Conservation (phyloP, 139 green algal species). For the Bryopsis sp. region DNA sequence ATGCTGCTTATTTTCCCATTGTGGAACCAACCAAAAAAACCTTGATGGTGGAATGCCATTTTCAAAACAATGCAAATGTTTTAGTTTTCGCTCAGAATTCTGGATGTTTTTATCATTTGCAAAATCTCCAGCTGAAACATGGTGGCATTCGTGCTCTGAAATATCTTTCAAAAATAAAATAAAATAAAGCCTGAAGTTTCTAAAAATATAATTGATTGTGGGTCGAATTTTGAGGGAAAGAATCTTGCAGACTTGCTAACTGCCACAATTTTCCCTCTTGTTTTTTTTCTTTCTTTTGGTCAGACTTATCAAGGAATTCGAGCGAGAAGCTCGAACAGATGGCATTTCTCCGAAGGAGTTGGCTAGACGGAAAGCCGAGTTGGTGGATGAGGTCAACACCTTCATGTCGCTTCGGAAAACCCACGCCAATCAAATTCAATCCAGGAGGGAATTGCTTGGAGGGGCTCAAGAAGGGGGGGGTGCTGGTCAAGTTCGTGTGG, state of each 20-base stretch:
- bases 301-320: slow-evolving; percentile 88
- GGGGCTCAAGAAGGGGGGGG: slow-evolving; percentile 13
- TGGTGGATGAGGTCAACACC: slow-evolving; percentile 70
- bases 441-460: slow-evolving; percentile 30
- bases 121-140: too few species aligned
- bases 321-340: slow-evolving; percentile 68
- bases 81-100: too few species aligned
- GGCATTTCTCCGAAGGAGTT: slow-evolving; percentile 53
- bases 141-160: too few species aligned
- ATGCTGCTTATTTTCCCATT: too few species aligned
- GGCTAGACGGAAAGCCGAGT: slow-evolving; percentile 45
- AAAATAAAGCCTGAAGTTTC: too few species aligned
- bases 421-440: slow-evolving; percentile 20
- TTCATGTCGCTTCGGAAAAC: slow-evolving; percentile 76
- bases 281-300: slow-evolving; percentile 13
- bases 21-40: too few species aligned
- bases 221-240: neutral
- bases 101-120: too few species aligned
- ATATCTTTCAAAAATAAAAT: too few species aligned
- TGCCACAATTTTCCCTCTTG: neutral
- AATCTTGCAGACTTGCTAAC: neutral
- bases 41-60: too few species aligned
- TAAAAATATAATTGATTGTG: neutral
- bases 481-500: neutral
- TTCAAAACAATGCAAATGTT: too few species aligned